A percentile compares a stretch with the other conserved stretches of the same genome.
phyloP scores from a whole-genome alignment of 129 eudicot genomes.

The Dittrichia graveolens region DNA sequence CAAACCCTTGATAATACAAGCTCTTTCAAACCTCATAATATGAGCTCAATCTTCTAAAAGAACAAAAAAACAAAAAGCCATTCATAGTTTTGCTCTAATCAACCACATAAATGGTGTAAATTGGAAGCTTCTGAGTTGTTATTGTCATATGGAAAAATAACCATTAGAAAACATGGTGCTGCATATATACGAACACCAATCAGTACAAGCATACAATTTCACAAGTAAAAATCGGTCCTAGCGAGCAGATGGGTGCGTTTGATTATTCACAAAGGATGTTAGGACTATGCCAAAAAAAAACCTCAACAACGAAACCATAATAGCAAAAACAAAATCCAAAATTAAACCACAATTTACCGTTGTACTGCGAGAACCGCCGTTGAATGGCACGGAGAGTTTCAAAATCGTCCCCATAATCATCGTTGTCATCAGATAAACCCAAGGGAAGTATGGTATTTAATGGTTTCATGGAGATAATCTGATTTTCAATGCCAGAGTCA shows the following conservation, averaged over 20 bases:
- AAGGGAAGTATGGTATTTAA: conserved; percentile 49
- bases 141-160: too few relatives aligned
- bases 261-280: conserved; percentile 7
- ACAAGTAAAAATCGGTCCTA: too few relatives aligned
- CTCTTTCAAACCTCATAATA: background rate
- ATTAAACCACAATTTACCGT: conserved; percentile 38
- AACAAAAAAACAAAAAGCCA: background rate
- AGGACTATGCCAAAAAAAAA: too few relatives aligned
- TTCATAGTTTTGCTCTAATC: background rate
- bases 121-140: background rate
- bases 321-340: background rate
- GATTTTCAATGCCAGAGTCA: conserved; percentile 17
- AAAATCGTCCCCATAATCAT: conserved; percentile 61
- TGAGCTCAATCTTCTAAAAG: background rate
- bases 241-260: too few relatives aligned
- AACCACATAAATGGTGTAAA: background rate
- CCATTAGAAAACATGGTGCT: background rate
- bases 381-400: conserved; percentile 77
- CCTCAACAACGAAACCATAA: background rate
- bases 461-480: conserved; percentile 44
- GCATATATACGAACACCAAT: conserved; percentile 13
- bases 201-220: too few relatives aligned
- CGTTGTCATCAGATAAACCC: conserved; percentile 29
- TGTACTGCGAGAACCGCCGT: conserved; percentile 56
- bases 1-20: background rate